phyloP scores from a whole-genome alignment of 2,329 filamentous ascomycete species.

The Talaromyces amestolkiae region DNA sequence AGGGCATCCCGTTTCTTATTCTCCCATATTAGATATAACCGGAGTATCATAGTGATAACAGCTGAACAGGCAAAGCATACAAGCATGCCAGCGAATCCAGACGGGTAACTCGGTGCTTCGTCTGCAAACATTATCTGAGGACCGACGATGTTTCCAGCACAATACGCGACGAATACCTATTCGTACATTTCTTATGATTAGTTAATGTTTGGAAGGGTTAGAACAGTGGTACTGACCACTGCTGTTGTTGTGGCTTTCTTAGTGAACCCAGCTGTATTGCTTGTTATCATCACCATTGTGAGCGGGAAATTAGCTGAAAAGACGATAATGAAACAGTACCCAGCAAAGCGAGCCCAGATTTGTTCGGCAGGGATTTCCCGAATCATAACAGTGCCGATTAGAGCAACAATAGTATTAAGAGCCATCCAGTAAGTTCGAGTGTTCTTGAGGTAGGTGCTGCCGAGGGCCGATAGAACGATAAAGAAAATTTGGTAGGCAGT shows the following conservation, averaged over 20 bases:
- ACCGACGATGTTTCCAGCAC: background rate
- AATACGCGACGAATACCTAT: conserved; percentile 25
- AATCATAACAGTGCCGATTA: background rate
- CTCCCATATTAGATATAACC: background rate
- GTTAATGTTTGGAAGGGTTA: no score
- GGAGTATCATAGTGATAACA: background rate
- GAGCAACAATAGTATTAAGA: background rate
- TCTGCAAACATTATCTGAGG: background rate
- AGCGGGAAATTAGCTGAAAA: background rate
- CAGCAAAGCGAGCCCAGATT: background rate
- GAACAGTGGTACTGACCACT: background rate
- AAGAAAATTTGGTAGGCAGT: background rate
- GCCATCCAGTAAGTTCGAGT: background rate
- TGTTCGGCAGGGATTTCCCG: background rate
- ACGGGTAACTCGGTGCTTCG: background rate
- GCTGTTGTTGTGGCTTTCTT: background rate
- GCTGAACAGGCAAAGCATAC: background rate
- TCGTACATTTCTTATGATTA: background rate
- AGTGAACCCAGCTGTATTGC: background rate
- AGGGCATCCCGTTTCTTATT: background rate
- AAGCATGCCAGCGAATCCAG: background rate
- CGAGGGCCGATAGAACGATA: background rate
- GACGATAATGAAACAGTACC: background rate
- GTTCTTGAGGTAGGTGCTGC: background rate
- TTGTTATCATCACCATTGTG: background rate